Evolutionary conservation across 2,329 filamentous ascomycete genomes (phyloP).

Genomic region (Periconia sp.): DNA sequence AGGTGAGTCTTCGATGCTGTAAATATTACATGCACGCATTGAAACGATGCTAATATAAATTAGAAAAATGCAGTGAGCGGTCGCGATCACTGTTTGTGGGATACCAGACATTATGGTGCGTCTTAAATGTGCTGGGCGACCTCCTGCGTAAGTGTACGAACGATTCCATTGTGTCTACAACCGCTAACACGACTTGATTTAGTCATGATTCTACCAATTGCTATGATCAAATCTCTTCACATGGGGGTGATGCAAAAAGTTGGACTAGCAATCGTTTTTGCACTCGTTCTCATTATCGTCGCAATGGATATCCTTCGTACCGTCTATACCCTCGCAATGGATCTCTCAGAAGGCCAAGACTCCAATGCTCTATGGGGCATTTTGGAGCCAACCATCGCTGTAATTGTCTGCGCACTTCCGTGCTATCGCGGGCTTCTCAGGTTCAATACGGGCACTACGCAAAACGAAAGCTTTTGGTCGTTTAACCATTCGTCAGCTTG

Average conservation of each 20-base stretch:
- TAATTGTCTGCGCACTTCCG: slow-evolving; percentile 19
- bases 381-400: slow-evolving; percentile 11
- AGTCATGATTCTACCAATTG: slow-evolving; percentile 2
- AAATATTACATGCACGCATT: background rate
- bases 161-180: background rate
- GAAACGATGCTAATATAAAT: background rate
- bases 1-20: slow-evolving; percentile 4
- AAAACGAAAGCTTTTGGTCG: too few relatives aligned
- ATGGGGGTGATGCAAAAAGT: slow-evolving; percentile 9
- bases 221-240: slow-evolving; percentile 8
- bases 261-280: slow-evolving; percentile 11
- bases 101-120: slow-evolving; percentile 3
- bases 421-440: slow-evolving; percentile 10
- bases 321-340: slow-evolving; percentile 7
- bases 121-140: slow-evolving; percentile 3
- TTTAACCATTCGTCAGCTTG: too few relatives aligned
- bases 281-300: slow-evolving; percentile 12
- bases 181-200: background rate
- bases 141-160: slow-evolving; percentile 6
- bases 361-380: slow-evolving; percentile 13
- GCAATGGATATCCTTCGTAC: slow-evolving; percentile 8
- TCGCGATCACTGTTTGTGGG: background rate
- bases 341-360: slow-evolving; percentile 1
- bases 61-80: background rate
- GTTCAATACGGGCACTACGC: too few relatives aligned